These are phyloP conservation scores for Amborella trichopoda DNA, from an alignment of 164 flowering plant species.

Conservation along the genomic window DNA sequence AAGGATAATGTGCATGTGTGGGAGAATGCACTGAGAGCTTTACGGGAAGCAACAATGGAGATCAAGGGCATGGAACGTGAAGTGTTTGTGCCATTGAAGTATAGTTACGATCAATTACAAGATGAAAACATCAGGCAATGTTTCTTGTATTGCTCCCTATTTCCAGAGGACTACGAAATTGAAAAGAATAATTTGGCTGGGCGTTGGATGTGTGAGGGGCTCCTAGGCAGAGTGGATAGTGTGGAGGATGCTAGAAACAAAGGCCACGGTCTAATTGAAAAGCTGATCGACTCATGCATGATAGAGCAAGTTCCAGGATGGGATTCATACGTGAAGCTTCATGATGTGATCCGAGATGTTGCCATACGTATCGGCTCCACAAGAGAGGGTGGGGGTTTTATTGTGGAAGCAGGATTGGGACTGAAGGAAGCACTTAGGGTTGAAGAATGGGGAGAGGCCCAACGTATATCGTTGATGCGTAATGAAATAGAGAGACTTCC, in stretches of 20 bases:
- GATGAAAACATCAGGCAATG: background rate
- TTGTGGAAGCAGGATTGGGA: background rate
- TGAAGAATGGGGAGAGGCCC: constrained; percentile 2
- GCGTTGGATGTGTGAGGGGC: constrained; percentile 4
- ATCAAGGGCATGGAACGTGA: constrained; percentile 2
- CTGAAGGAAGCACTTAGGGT: constrained; percentile 1
- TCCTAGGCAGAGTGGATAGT: background rate
- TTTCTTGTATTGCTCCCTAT: constrained; percentile 3
- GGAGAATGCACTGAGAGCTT: constrained; percentile 3
- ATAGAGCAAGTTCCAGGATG: background rate
- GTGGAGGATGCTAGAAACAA: background rate
- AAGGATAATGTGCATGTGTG: constrained; percentile 1
- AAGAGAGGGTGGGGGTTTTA: background rate
- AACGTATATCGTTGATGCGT: constrained; percentile 2
- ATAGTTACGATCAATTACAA: constrained; percentile 3
- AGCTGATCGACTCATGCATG: constrained; percentile 3
- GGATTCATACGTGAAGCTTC: constrained; percentile 4
- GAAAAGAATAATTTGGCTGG: background rate
- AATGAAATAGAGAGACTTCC: background rate
- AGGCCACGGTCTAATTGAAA: constrained; percentile 2
- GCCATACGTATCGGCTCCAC: constrained; percentile 3
- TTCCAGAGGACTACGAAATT: constrained; percentile 4
- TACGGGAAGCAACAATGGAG: background rate
- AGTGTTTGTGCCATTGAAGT: background rate
- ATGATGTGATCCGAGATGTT: constrained; percentile 5